These are phyloP conservation scores for Ophiostoma ulmi DNA, from an alignment of 2,329 filamentous ascomycete genomes.

Conservation along the genomic window DNA sequence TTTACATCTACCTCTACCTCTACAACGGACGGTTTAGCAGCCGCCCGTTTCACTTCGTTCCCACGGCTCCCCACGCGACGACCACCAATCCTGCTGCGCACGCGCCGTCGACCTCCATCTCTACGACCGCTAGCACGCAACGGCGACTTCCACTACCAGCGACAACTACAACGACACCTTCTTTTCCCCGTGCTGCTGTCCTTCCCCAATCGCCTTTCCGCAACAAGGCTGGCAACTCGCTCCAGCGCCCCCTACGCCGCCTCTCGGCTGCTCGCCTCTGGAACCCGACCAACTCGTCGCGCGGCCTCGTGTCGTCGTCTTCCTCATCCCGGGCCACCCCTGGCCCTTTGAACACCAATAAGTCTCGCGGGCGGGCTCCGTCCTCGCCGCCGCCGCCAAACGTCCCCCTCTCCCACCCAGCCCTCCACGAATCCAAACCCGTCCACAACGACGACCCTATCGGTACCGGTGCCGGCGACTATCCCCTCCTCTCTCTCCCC, in stretches of 20 bases:
- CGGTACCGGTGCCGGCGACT: conserved; percentile 42
- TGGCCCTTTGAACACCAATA: background rate
- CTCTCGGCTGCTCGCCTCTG: conserved; percentile 50
- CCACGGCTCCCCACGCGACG: conserved; percentile 46
- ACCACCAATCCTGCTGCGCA: conserved; percentile 27
- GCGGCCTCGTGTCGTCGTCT: conserved; percentile 32
- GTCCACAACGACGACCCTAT: conserved; percentile 37
- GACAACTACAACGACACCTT: background rate
- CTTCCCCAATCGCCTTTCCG: conserved; percentile 42
- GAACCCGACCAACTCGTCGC: conserved; percentile 57
- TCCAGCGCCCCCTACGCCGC: conserved; percentile 34
- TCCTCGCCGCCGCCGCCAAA: conserved; percentile 52
- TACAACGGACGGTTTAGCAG: conserved; percentile 42
- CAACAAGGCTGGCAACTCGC: conserved; percentile 36
- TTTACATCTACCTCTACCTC: background rate
- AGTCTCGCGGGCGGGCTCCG: conserved; percentile 41
- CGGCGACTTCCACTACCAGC: background rate
- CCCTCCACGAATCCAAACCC: conserved; percentile 33
- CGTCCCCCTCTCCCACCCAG: conserved; percentile 46
- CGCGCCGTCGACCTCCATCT: conserved; percentile 14
- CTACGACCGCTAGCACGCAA: conserved; percentile 13
- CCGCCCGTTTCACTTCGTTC: conserved; percentile 39
- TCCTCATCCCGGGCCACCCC: conserved; percentile 12
- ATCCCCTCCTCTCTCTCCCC: conserved; percentile 48
- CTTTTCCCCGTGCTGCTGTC: conserved; percentile 16